Conservation (phyloP, 805 yeast species). For the Debaryomyces hansenii region DNA sequence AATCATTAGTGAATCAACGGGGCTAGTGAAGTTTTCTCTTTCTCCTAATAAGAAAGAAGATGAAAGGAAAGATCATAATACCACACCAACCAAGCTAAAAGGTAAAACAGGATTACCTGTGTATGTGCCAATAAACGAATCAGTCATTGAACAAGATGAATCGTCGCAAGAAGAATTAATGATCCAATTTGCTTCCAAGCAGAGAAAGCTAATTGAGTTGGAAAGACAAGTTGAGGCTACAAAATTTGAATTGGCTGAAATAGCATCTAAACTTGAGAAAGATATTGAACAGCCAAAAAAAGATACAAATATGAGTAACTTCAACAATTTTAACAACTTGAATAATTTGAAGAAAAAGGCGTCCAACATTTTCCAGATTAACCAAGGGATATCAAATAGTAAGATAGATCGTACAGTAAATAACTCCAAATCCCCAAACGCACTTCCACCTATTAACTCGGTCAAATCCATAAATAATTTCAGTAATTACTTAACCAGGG, state of each 20-base stretch:
- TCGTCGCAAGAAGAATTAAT: slow-evolving; percentile 13
- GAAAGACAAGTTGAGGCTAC: slow-evolving; percentile 37
- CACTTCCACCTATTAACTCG: not conserved
- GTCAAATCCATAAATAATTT: slow-evolving; percentile 5
- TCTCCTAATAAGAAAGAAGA: slow-evolving; percentile 9
- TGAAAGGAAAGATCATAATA: not conserved
- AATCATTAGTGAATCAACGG: slow-evolving; percentile 51
- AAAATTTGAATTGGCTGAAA: slow-evolving; percentile 35
- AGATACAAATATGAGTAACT: not conserved
- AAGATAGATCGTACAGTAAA: not conserved
- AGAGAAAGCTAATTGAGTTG: slow-evolving; percentile 51
- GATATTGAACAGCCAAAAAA: not conserved
- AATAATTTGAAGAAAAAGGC: slow-evolving; percentile 19
- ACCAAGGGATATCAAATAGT: not conserved
- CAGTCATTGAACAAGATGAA: slow-evolving; percentile 4
- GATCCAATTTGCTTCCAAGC: slow-evolving; percentile 46
- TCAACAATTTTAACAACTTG: slow-evolving; percentile 5
- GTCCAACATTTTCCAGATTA: slow-evolving; percentile 15
- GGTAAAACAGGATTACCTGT: slow-evolving; percentile 31
- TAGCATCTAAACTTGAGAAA: slow-evolving; percentile 21
- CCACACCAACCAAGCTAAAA: slow-evolving; percentile 1
- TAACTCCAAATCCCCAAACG: slow-evolving; percentile 1
- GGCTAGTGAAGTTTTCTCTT: slow-evolving; percentile 46
- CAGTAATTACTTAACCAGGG: slow-evolving; percentile 7
- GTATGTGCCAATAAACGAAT: slow-evolving; percentile 29